These are phyloP conservation scores for Eimeria necatrix DNA, from an alignment of 169 alveolate genomes.

Conservation along the genomic window DNA sequence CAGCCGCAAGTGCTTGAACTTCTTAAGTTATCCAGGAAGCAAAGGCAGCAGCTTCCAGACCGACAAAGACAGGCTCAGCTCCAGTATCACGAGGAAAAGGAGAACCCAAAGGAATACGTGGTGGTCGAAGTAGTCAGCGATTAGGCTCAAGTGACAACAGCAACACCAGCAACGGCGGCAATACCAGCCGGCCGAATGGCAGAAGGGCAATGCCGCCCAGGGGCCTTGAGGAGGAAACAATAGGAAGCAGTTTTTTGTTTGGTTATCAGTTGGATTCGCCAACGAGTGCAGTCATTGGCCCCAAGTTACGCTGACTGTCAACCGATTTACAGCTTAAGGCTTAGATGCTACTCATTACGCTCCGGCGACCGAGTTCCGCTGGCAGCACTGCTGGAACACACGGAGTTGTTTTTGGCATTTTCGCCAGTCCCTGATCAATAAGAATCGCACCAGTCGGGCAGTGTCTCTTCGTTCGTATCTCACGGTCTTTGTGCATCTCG, in stretches of 20 bases:
- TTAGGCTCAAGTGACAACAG: conserved; percentile 19
- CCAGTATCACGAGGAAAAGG: not conserved
- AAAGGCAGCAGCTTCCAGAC: not conserved
- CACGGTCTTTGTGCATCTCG: too few species aligned
- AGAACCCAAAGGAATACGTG: not conserved
- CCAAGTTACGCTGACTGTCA: too few species aligned
- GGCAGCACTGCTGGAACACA: conserved; percentile 59
- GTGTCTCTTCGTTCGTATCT: too few species aligned
- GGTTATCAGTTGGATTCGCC: not conserved
- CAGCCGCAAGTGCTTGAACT: conserved; percentile 53
- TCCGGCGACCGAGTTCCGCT: conserved; percentile 69
- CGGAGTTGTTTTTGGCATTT: conserved; percentile 57
- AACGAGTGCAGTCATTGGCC: too few species aligned
- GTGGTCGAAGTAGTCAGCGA: conserved; percentile 63
- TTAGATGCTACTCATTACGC: not conserved
- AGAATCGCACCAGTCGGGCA: not conserved
- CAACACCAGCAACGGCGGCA: not conserved
- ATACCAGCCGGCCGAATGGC: not conserved
- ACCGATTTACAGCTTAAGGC: too few species aligned
- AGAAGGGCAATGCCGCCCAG: not conserved
- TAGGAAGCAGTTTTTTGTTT: not conserved
- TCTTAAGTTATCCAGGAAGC: not conserved
- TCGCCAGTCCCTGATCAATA: conserved; percentile 69
- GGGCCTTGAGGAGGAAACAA: not conserved
- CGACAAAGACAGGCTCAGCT: not conserved